Evolutionary conservation across 2,329 filamentous ascomycete genomes (phyloP).

Genomic region (Cladosporium austrohemisphaericum): DNA sequence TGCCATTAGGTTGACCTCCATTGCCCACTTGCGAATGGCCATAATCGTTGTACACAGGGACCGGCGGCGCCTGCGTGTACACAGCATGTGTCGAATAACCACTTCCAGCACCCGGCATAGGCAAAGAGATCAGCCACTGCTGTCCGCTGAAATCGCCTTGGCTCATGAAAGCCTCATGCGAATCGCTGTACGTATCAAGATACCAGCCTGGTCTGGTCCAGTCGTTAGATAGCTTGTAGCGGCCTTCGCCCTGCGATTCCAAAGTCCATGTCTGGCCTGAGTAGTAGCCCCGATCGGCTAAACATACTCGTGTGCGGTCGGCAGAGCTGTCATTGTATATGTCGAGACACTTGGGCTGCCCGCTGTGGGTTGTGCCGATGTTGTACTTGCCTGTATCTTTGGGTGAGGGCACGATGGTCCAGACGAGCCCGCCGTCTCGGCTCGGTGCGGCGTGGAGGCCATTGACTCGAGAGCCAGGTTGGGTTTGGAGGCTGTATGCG

Average conservation of each 20-base stretch:
- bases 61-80: no score
- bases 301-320: background rate
- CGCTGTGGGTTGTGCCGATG: background rate
- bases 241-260: background rate
- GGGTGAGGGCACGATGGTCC: background rate
- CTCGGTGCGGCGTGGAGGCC: background rate
- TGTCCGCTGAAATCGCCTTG: slow-evolving; percentile 1
- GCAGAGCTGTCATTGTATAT: background rate
- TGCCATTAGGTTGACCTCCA: background rate
- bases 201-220: background rate
- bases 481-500: background rate
- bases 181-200: slow-evolving; percentile 5
- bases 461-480: background rate
- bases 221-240: background rate
- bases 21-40: background rate
- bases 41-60: background rate
- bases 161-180: slow-evolving; percentile 1
- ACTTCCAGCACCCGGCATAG: background rate
- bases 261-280: background rate
- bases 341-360: background rate
- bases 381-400: background rate
- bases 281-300: slow-evolving; percentile 1
- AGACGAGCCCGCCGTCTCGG: background rate
- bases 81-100: background rate
- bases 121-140: background rate